phyloP scores from a whole-genome alignment of 805 yeast genomes.

The Candida silvicultrix region DNA sequence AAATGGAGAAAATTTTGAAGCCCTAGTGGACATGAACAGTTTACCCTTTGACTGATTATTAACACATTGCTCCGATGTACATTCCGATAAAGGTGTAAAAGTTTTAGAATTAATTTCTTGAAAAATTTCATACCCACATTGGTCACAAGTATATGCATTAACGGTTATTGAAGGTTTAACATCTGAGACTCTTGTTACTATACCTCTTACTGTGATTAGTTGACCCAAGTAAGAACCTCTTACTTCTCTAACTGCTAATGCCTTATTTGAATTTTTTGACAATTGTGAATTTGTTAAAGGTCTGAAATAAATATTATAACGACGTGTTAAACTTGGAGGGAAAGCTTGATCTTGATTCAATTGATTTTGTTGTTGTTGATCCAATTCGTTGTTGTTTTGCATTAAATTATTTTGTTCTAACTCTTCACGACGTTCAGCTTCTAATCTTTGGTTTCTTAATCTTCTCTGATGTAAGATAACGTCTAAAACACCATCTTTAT shows the following conservation, averaged over 20 bases:
- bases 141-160: constrained; percentile 95
- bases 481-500: constrained; percentile 86
- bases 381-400: constrained; percentile 19
- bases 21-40: constrained; percentile 87
- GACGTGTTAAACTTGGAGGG: constrained; percentile 80
- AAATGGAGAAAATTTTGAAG: constrained; percentile 90
- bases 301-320: constrained; percentile 81
- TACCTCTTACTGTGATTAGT: constrained; percentile 86
- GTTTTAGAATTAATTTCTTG: constrained; percentile 86
- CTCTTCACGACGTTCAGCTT: constrained; percentile 63
- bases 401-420: constrained; percentile 35
- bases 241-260: constrained; percentile 85
- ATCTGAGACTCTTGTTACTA: constrained; percentile 91
- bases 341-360: constrained; percentile 37
- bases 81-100: constrained; percentile 82
- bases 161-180: constrained; percentile 90
- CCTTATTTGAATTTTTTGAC: constrained; percentile 33
- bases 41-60: constrained; percentile 83
- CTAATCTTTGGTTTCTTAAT: constrained; percentile 69
- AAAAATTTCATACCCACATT: constrained; percentile 94
- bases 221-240: constrained; percentile 81
- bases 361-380: constrained; percentile 18
- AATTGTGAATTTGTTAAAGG: constrained; percentile 51
- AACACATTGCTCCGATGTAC: constrained; percentile 75
- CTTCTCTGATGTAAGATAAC: constrained; percentile 88